Percentiles rank a stretch among this genome's conserved stretches.
Conservation (phyloP, 768 basidiomycete genomes). For the Butyriboletus loyo region DNA sequence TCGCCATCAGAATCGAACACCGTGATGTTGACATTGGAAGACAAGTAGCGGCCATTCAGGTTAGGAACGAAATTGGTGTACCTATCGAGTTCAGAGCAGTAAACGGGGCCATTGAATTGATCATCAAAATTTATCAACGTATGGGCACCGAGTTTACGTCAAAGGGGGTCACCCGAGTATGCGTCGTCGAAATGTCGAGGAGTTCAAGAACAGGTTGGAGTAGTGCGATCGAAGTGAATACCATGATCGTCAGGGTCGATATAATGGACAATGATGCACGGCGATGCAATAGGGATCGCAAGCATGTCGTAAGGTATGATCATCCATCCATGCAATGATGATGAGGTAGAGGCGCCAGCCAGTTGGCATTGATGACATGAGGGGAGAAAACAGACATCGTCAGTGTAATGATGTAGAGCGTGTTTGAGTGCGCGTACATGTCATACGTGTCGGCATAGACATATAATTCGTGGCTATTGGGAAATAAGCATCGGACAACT, state of each 20-base stretch:
- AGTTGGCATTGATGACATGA: not conserved
- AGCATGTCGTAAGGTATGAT: not conserved
- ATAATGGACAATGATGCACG: not conserved
- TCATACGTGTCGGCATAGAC: conserved; percentile 63
- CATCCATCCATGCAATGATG: not conserved
- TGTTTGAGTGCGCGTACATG: conserved; percentile 41
- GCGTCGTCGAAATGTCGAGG: not conserved
- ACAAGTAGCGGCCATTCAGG: conserved; percentile 70
- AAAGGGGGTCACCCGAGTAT: not conserved
- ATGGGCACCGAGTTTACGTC: not conserved
- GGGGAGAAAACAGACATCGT: not conserved
- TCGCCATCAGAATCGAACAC: conserved; percentile 41
- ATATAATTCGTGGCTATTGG: conserved; percentile 75
- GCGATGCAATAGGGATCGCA: not conserved
- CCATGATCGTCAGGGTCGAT: conserved; percentile 8
- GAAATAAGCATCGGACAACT: not conserved
- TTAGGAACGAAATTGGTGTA: conserved; percentile 64
- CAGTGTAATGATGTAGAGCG: not conserved
- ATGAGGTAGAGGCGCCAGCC: not conserved
- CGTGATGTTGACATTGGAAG: conserved; percentile 87
- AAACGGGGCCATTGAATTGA: not conserved
- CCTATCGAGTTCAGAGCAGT: conserved; percentile 29
- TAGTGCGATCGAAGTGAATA: not conserved
- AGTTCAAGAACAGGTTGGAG: not conserved
- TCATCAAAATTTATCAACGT: not conserved